phyloP scores from a whole-genome alignment of 83 land plant species.

The Larix sibirica region DNA sequence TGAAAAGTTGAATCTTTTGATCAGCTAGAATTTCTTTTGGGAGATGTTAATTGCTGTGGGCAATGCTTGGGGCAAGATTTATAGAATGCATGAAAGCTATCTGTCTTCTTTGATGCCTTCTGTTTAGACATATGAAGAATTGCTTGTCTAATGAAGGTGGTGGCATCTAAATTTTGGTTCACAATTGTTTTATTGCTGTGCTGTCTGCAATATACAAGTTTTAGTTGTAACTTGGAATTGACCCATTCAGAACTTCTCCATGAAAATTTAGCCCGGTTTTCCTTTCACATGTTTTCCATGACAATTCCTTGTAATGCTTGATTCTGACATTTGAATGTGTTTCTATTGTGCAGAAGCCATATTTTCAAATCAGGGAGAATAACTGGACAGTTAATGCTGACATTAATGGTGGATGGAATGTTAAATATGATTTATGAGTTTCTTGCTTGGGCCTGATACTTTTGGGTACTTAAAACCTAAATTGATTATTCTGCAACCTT shows the following conservation, averaged over 20 bases:
- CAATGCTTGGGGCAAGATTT: background rate
- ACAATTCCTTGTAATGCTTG: background rate
- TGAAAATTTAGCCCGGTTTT: background rate
- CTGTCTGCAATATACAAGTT: background rate
- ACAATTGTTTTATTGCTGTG: background rate
- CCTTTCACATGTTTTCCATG: background rate
- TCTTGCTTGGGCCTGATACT: background rate
- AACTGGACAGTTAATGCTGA: constrained; percentile 61
- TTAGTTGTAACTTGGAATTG: background rate
- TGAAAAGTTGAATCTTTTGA: background rate
- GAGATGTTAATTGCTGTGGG: background rate
- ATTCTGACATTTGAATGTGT: background rate
- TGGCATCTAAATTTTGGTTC: background rate
- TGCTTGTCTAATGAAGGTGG: background rate
- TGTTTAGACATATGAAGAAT: background rate
- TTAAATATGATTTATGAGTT: constrained; percentile 47
- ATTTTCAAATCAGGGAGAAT: constrained; percentile 54
- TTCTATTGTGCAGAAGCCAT: constrained; percentile 38
- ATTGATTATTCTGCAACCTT: background rate
- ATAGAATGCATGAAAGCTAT: background rate
- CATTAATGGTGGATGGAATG: constrained; percentile 43
- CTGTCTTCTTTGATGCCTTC: background rate
- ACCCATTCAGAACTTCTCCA: background rate
- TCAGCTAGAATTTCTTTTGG: background rate
- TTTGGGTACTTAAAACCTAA: background rate